A percentile compares a stretch with the other conserved stretches of the same genome.
Conservation (phyloP, 148 eudicot genomes). For the Linanthus parryae region DNA sequence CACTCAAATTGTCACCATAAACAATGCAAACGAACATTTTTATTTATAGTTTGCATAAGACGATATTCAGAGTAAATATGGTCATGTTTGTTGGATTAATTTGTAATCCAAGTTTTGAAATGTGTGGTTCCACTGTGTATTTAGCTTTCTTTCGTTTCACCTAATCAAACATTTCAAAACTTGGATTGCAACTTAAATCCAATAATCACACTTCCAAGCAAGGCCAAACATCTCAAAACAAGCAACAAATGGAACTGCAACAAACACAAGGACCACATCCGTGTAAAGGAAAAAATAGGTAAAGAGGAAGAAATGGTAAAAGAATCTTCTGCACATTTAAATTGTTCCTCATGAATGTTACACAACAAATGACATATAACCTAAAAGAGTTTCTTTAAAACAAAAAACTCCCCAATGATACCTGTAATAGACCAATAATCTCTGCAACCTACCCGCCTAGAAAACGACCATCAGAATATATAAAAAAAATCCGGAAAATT, state of each 20-base stretch:
- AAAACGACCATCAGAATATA: not conserved
- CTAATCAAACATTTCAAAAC: not conserved
- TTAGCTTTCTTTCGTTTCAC: no score
- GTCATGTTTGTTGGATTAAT: no score
- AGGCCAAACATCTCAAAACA: not conserved
- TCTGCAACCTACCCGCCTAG: constrained; percentile 11
- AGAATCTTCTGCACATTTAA: constrained; percentile 50
- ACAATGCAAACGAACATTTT: no score
- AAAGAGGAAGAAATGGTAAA: constrained; percentile 3
- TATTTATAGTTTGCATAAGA: no score
- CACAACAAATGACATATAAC: constrained; percentile 25
- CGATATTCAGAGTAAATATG: no score
- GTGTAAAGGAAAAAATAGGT: not conserved
- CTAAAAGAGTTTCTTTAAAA: constrained; percentile 8
- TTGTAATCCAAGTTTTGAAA: no score
- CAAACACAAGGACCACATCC: not conserved
- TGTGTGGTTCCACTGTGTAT: no score
- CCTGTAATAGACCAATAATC: constrained; percentile 15
- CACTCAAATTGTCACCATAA: no score
- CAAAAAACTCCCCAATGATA: not conserved
- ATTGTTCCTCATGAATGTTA: constrained; percentile 34
- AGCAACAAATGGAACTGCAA: not conserved
- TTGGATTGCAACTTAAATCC: not conserved
- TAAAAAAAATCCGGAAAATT: constrained; percentile 3
- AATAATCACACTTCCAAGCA: not conserved